These are phyloP conservation scores for Coniochaeta pulveracea DNA, from an alignment of 2,329 filamentous ascomycete genomes.

Conservation along the genomic window DNA sequence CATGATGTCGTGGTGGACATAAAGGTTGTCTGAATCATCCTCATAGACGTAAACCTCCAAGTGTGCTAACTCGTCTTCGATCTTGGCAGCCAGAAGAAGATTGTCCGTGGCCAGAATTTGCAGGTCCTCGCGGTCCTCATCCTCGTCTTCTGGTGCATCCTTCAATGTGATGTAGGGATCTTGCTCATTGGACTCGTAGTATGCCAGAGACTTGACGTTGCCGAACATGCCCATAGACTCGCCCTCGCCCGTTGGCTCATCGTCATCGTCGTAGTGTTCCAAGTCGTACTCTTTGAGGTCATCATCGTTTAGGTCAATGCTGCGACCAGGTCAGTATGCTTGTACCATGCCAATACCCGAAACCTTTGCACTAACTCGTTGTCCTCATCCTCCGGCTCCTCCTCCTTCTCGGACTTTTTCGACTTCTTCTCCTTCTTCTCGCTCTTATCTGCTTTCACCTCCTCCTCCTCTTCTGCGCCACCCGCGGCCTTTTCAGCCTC, in stretches of 20 bases:
- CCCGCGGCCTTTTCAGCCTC: slow-evolving; percentile 42
- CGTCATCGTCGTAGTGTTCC: slow-evolving; percentile 87
- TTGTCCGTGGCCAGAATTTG: slow-evolving; percentile 92
- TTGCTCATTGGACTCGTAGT: slow-evolving; percentile 87
- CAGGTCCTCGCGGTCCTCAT: slow-evolving; percentile 86
- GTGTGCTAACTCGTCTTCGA: slow-evolving; percentile 94
- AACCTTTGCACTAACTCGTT: slow-evolving; percentile 24
- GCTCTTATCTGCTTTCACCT: slow-evolving; percentile 11
- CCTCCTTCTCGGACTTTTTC: slow-evolving; percentile 16
- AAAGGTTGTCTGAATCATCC: slow-evolving; percentile 88
- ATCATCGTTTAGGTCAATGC: slow-evolving; percentile 55
- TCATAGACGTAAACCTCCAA: slow-evolving; percentile 97
- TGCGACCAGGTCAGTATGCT: slow-evolving; percentile 13
- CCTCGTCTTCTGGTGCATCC: slow-evolving; percentile 52
- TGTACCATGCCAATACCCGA: not conserved
- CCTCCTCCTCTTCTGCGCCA: slow-evolving; percentile 17
- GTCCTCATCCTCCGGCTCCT: slow-evolving; percentile 24
- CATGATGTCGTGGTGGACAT: slow-evolving; percentile 99
- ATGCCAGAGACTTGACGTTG: slow-evolving; percentile 85
- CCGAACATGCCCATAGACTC: slow-evolving; percentile 87
- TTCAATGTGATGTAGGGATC: slow-evolving; percentile 94
- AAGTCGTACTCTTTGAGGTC: slow-evolving; percentile 94
- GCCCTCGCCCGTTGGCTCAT: slow-evolving; percentile 47
- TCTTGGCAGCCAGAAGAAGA: slow-evolving; percentile 79
- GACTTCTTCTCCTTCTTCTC: slow-evolving; percentile 18